A percentile compares a stretch with the other conserved stretches of the same genome.
These are phyloP conservation scores for Neurospora sp. DNA, from an alignment of 495 filamentous ascomycete species.

Conservation along the genomic window DNA sequence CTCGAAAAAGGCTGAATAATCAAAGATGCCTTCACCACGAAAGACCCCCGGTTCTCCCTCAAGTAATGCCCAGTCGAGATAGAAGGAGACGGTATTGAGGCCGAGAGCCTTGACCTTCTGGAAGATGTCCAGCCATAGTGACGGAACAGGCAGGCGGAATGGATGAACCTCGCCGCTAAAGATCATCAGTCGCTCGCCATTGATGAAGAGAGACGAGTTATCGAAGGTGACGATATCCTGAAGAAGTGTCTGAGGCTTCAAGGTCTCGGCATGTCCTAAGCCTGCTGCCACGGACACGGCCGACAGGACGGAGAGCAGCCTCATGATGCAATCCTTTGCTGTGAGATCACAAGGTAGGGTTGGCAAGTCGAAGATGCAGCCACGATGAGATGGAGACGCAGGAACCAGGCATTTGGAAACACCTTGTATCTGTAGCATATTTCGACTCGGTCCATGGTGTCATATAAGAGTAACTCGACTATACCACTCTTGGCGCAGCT, in stretches of 20 bases:
- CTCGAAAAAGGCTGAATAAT: slow-evolving; percentile 59
- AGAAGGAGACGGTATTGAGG: slow-evolving; percentile 68
- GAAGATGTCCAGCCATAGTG: slow-evolving; percentile 64
- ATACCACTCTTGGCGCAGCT: neutral
- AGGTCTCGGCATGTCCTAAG: neutral
- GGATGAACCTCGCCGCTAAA: slow-evolving; percentile 69
- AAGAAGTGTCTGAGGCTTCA: neutral
- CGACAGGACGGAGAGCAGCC: neutral
- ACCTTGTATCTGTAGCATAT: neutral
- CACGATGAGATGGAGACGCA: neutral
- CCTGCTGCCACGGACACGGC: neutral
- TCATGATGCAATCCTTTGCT: neutral
- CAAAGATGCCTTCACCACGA: slow-evolving; percentile 58
- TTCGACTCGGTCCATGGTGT: neutral
- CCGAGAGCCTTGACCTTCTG: slow-evolving; percentile 72
- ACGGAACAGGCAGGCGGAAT: slow-evolving; percentile 62
- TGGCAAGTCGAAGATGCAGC: neutral
- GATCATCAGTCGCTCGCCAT: slow-evolving; percentile 60
- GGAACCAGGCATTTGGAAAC: neutral
- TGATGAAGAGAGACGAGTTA: slow-evolving; percentile 60
- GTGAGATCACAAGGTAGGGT: neutral
- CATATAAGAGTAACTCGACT: neutral
- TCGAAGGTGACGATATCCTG: slow-evolving; percentile 55
- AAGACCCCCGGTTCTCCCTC: slow-evolving; percentile 65
- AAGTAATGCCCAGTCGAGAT: slow-evolving; percentile 68